Evolutionary conservation across 2,329 filamentous ascomycete species (phyloP).

Genomic region (Fusarium nematophilum): DNA sequence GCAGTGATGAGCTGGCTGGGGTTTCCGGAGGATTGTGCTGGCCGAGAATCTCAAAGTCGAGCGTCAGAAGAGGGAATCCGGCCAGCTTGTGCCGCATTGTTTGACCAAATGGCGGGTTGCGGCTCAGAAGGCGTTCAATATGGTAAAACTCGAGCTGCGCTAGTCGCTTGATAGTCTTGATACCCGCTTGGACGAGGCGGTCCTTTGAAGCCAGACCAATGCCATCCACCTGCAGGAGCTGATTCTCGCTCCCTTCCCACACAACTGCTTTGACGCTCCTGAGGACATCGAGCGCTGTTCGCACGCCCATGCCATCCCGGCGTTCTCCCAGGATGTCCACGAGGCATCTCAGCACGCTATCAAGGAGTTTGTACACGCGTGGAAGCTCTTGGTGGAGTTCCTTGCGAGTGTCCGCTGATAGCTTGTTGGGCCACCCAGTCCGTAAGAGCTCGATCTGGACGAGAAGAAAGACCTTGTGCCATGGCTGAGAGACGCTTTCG

Average conservation of each 20-base stretch:
- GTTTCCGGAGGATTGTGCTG: conserved; percentile 6
- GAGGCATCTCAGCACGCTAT: conserved; percentile 51
- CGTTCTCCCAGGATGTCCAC: conserved; percentile 52
- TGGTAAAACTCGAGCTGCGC: conserved; percentile 72
- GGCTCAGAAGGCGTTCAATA: conserved; percentile 81
- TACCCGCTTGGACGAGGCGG: conserved; percentile 77
- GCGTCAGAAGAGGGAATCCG: conserved; percentile 72
- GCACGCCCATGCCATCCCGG: conserved; percentile 73
- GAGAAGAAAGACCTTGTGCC: conserved; percentile 81
- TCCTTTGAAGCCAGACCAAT: conserved; percentile 81
- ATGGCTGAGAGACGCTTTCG: conserved; percentile 63
- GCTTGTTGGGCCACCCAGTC: conserved; percentile 68
- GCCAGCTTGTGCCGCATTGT: conserved; percentile 73
- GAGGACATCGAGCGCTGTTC: conserved; percentile 79
- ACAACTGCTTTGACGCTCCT: conserved; percentile 78
- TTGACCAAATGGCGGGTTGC: conserved; percentile 85
- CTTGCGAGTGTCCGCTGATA: conserved; percentile 48
- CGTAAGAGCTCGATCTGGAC: conserved; percentile 77
- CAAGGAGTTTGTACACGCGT: conserved; percentile 49
- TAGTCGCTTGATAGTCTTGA: conserved; percentile 78
- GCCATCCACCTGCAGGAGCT: conserved; percentile 84
- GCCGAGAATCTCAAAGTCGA: conserved; percentile 52
- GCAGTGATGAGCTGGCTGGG: neutral
- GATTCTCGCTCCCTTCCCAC: conserved; percentile 85
- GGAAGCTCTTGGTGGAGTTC: conserved; percentile 48